Evolutionary conservation across 345 rosid genomes (phyloP).

Genomic region (Gynandropsis gynandra): DNA sequence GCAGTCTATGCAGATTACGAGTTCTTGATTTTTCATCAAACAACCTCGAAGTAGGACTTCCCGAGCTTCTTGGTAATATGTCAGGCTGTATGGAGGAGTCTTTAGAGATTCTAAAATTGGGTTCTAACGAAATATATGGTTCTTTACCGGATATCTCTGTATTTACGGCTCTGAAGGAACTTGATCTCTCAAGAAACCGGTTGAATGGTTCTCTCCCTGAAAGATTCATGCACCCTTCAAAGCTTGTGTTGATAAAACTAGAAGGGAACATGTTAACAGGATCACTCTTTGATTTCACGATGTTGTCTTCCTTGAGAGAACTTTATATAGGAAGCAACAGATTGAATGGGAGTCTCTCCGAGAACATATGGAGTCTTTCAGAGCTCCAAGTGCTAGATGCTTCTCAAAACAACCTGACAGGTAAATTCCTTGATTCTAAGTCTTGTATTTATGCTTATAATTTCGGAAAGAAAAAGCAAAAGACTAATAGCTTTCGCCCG

Average conservation of each 20-base stretch:
- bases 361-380: conserved; percentile 10
- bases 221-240: not conserved
- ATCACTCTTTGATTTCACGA: conserved; percentile 10
- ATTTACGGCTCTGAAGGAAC: not conserved
- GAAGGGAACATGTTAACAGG: not conserved
- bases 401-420: conserved; percentile 18
- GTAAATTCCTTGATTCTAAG: too few species aligned
- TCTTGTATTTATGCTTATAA: too few species aligned
- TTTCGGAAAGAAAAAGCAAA: too few species aligned
- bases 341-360: conserved; percentile 12
- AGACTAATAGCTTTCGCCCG: too few species aligned
- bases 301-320: conserved; percentile 4
- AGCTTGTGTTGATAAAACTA: not conserved
- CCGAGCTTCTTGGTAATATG: conserved; percentile 5
- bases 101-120: conserved; percentile 10
- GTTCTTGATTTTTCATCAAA: conserved; percentile 8
- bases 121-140: conserved; percentile 13
- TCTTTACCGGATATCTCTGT: conserved; percentile 5
- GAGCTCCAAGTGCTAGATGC: conserved; percentile 11
- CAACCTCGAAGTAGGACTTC: conserved; percentile 11
- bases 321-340: not conserved
- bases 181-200: not conserved
- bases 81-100: conserved; percentile 11
- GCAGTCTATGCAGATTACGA: conserved; percentile 13
- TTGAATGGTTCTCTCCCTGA: not conserved